Percentiles rank a stretch among this genome's conserved stretches.
Conservation (phyloP, 163 green algal species). For the Picocystis sp. region DNA sequence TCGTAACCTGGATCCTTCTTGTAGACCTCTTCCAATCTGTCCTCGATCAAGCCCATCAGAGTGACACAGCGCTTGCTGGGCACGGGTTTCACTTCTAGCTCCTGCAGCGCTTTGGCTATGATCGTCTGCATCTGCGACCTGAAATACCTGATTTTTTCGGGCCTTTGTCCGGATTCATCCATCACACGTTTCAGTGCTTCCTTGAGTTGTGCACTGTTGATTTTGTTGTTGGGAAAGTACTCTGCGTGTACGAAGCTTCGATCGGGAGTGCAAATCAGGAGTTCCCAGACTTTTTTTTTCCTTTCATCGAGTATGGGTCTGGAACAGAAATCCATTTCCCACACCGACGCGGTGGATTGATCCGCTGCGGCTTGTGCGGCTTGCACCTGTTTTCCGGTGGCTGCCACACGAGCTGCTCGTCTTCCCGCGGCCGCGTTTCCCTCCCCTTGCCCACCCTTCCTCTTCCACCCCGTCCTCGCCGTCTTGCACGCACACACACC, state of each 20-base stretch:
- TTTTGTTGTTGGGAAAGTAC: slow-evolving; percentile 95
- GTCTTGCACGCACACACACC: too few relatives aligned
- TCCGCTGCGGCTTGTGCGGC: too few relatives aligned
- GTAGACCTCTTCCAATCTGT: slow-evolving; percentile 76
- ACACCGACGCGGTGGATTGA: slow-evolving; percentile 19
- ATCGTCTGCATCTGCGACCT: slow-evolving; percentile 92
- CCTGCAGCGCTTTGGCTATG: slow-evolving; percentile 71
- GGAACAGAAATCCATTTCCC: slow-evolving; percentile 94
- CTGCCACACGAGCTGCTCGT: too few relatives aligned
- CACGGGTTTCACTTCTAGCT: slow-evolving; percentile 71
- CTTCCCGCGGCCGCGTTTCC: too few relatives aligned
- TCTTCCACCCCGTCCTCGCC: too few relatives aligned
- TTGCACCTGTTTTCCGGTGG: too few relatives aligned
- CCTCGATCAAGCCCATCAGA: slow-evolving; percentile 67
- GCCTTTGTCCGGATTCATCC: slow-evolving; percentile 39
- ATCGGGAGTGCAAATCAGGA: slow-evolving; percentile 71
- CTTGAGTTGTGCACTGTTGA: slow-evolving; percentile 82
- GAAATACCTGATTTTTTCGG: slow-evolving; percentile 67
- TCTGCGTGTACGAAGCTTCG: slow-evolving; percentile 69
- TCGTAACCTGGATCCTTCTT: slow-evolving; percentile 63
- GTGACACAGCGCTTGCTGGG: slow-evolving; percentile 77
- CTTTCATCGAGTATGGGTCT: slow-evolving; percentile 83
- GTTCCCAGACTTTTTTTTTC: slow-evolving; percentile 92
- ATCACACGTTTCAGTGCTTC: slow-evolving; percentile 46
- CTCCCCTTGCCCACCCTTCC: too few relatives aligned